phyloP scores from a whole-genome alignment of 192 early-diverging fungal species.

The Phycomyces blakesleeanus region DNA sequence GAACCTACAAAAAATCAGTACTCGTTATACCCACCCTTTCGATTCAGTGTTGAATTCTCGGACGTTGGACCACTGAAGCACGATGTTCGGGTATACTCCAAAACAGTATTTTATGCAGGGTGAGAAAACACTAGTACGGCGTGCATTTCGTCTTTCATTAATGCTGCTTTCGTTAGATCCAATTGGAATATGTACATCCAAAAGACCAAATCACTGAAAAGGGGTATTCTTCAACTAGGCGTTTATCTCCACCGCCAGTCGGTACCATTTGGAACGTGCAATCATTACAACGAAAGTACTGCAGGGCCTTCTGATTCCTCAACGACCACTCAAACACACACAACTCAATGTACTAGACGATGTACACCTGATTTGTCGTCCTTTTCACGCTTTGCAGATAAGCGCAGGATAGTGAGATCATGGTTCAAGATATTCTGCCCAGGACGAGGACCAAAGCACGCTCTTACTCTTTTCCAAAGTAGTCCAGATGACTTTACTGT shows the following conservation, averaged over 20 bases:
- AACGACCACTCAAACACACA: neutral
- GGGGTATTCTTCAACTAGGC: constrained; percentile 39
- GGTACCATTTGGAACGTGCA: constrained; percentile 8
- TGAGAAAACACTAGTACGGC: constrained; percentile 16
- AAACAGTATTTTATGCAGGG: constrained; percentile 52
- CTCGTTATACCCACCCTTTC: constrained; percentile 47
- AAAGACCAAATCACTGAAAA: constrained; percentile 40
- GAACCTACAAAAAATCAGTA: constrained; percentile 1
- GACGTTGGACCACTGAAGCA: constrained; percentile 37
- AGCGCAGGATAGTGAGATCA: constrained; percentile 41
- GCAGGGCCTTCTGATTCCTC: neutral
- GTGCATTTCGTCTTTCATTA: neutral
- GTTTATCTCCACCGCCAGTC: constrained; percentile 52
- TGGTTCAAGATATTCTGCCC: constrained; percentile 59
- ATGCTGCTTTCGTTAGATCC: constrained; percentile 33
- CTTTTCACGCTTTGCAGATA: constrained; percentile 44
- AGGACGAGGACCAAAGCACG: constrained; percentile 41
- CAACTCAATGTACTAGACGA: neutral
- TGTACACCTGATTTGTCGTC: neutral
- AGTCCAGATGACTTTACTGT: constrained; percentile 51
- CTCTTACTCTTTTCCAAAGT: constrained; percentile 50
- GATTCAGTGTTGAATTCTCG: constrained; percentile 48
- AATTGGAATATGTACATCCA: constrained; percentile 58
- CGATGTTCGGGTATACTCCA: constrained; percentile 38
- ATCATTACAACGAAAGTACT: neutral